Conservation (phyloP, 768 basidiomycete genomes). For the Pilatotrama ljubarskyi region DNA sequence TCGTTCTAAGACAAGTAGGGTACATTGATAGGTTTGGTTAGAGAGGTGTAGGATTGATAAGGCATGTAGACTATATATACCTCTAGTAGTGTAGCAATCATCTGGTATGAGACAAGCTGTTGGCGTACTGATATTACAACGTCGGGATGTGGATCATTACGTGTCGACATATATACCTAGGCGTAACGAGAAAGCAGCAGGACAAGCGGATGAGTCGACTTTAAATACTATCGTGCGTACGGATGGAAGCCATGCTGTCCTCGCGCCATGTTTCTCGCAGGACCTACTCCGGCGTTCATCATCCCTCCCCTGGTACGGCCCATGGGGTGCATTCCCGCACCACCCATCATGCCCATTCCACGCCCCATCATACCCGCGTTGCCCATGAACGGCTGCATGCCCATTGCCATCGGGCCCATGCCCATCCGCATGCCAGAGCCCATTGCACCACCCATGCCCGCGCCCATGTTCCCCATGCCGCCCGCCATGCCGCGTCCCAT, state of each 20-base stretch:
- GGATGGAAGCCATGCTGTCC: slow-evolving; percentile 80
- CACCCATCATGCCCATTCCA: slow-evolving; percentile 30
- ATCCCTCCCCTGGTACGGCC: slow-evolving; percentile 51
- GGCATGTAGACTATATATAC: slow-evolving; percentile 21
- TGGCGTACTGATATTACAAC: slow-evolving; percentile 20
- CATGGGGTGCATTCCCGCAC: slow-evolving; percentile 26
- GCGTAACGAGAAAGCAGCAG: slow-evolving; percentile 8
- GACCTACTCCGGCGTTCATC: slow-evolving; percentile 57
- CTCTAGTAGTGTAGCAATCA: slow-evolving; percentile 21
- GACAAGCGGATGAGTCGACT: background rate
- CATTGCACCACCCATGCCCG: slow-evolving; percentile 25
- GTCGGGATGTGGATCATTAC: slow-evolving; percentile 12
- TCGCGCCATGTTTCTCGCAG: slow-evolving; percentile 61
- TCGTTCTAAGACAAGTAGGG: slow-evolving; percentile 49
- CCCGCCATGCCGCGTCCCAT: slow-evolving; percentile 24
- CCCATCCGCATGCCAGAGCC: slow-evolving; percentile 26
- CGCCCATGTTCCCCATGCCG: slow-evolving; percentile 27
- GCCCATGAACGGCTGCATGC: slow-evolving; percentile 27
- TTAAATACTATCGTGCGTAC: slow-evolving; percentile 57
- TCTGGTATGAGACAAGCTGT: slow-evolving; percentile 14
- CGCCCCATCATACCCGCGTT: slow-evolving; percentile 23
- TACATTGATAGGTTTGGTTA: background rate
- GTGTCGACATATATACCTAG: slow-evolving; percentile 20
- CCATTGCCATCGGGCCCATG: slow-evolving; percentile 28
- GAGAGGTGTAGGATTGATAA: slow-evolving; percentile 16